Percentiles rank a stretch among this genome's conserved stretches.
Conservation (phyloP, 352 stramenopile genomes). For the Aphanomyces invadans region DNA sequence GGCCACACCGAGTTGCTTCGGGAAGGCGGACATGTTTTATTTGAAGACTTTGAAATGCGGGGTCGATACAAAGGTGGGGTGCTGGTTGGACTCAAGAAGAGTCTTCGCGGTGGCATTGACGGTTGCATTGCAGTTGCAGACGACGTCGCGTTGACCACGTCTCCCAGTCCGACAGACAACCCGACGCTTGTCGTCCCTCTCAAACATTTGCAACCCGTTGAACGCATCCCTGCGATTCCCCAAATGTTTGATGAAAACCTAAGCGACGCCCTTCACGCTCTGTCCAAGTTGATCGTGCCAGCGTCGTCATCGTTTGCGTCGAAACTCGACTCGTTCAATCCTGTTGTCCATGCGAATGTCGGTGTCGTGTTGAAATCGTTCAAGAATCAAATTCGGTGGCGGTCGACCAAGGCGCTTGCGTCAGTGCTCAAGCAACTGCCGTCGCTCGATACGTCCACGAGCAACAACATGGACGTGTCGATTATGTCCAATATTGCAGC, state of each 20-base stretch:
- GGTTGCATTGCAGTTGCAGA: conserved; percentile 1
- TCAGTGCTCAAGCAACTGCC: conserved; percentile 67
- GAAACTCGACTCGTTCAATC: conserved; percentile 2
- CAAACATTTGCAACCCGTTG: conserved; percentile 47
- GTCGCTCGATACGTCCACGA: conserved; percentile 29
- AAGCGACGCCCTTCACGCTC: conserved; percentile 14
- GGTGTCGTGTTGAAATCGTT: conserved; percentile 50
- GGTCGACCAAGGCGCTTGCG: conserved; percentile 61
- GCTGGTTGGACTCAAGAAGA: conserved; percentile 31
- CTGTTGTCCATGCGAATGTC: conserved; percentile 45
- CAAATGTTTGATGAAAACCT: conserved; percentile 63
- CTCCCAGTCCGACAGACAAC: background rate
- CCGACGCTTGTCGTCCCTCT: conserved; percentile 33
- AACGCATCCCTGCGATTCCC: conserved; percentile 61
- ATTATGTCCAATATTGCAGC: conserved; percentile 51
- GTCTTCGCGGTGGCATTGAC: conserved; percentile 23
- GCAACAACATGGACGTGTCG: conserved; percentile 49
- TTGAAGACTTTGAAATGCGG: conserved; percentile 37
- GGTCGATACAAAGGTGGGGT: conserved; percentile 37
- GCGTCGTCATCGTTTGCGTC: background rate
- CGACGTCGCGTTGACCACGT: background rate
- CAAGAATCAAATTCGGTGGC: conserved; percentile 76
- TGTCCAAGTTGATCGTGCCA: conserved; percentile 23
- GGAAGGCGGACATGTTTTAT: conserved; percentile 50
- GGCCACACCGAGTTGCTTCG: conserved; percentile 61